phyloP scores from a whole-genome alignment of 352 stramenopile genomes.

The Phytopythium kandeliae region DNA sequence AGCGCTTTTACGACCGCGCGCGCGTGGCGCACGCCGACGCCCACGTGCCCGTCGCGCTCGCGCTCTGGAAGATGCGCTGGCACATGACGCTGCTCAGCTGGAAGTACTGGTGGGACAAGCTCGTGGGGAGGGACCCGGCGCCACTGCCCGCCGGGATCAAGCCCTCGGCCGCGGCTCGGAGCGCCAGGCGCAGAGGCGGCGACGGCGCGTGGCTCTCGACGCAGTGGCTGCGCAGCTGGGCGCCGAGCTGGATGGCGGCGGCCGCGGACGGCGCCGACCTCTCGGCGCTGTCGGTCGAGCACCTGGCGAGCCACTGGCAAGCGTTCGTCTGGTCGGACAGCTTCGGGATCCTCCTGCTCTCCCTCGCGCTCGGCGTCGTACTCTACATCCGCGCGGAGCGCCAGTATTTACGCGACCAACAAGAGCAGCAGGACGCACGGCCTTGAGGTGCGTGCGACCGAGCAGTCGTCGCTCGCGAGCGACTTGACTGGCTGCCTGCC shows the following conservation, averaged over 20 bases:
- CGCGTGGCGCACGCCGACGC: constrained; percentile 68
- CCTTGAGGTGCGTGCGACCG: too few relatives aligned
- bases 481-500: too few relatives aligned
- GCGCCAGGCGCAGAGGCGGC: background rate
- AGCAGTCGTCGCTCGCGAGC: too few relatives aligned
- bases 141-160: constrained; percentile 5
- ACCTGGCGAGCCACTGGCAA: constrained; percentile 18
- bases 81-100: constrained; percentile 50
- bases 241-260: background rate
- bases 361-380: constrained; percentile 56
- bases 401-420: constrained; percentile 38
- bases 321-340: constrained; percentile 59
- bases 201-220: constrained; percentile 2
- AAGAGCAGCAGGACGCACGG: constrained; percentile 18
- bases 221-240: constrained; percentile 2
- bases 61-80: constrained; percentile 72
- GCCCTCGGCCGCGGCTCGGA: background rate
- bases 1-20: constrained; percentile 88
- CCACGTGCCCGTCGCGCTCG: constrained; percentile 72
- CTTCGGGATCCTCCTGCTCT: constrained; percentile 53
- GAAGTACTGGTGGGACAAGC: constrained; percentile 55
- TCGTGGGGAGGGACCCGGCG: constrained; percentile 32
- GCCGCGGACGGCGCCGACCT: background rate
- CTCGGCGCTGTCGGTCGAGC: background rate
- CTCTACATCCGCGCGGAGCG: constrained; percentile 73